A percentile compares a stretch with the other conserved stretches of the same genome.
These are phyloP conservation scores for Jatropha curcas DNA, from an alignment of 345 rosid species.

Conservation along the genomic window DNA sequence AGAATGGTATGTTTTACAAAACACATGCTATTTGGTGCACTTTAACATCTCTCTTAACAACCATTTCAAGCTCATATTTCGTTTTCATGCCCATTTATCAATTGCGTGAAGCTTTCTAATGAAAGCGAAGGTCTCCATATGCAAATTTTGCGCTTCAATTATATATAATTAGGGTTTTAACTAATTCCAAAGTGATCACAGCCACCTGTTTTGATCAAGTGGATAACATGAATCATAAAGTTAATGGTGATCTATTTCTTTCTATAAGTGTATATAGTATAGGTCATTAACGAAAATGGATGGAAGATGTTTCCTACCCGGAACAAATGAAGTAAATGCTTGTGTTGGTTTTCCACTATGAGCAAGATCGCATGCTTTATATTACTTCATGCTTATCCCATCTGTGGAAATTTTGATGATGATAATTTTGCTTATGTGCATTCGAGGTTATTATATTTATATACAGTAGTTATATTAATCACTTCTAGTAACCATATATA, in stretches of 20 bases:
- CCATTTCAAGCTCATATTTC: constrained; percentile 7
- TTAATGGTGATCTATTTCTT: constrained; percentile 16
- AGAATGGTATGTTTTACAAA: not conserved
- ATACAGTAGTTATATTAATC: no score
- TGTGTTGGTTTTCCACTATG: constrained; percentile 32
- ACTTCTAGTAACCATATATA: no score
- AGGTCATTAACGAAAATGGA: constrained; percentile 20
- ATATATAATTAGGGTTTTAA: no score
- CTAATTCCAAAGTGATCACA: not conserved
- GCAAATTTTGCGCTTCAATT: not conserved
- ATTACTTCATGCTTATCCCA: constrained; percentile 16
- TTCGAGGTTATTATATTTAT: no score
- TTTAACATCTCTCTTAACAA: not conserved
- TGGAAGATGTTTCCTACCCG: constrained; percentile 38
- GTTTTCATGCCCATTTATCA: constrained; percentile 13
- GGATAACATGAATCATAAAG: constrained; percentile 2
- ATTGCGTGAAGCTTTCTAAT: constrained; percentile 20
- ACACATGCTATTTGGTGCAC: not conserved
- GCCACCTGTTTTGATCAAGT: constrained; percentile 16
- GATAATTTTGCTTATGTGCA: not conserved
- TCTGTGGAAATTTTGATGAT: not conserved
- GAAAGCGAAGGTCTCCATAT: not conserved
- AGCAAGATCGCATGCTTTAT: constrained; percentile 3
- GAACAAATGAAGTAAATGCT: constrained; percentile 28
- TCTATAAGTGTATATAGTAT: not conserved